These are phyloP conservation scores for Exophiala aquamarina DNA, from an alignment of 2,329 filamentous ascomycete species.

Conservation along the genomic window DNA sequence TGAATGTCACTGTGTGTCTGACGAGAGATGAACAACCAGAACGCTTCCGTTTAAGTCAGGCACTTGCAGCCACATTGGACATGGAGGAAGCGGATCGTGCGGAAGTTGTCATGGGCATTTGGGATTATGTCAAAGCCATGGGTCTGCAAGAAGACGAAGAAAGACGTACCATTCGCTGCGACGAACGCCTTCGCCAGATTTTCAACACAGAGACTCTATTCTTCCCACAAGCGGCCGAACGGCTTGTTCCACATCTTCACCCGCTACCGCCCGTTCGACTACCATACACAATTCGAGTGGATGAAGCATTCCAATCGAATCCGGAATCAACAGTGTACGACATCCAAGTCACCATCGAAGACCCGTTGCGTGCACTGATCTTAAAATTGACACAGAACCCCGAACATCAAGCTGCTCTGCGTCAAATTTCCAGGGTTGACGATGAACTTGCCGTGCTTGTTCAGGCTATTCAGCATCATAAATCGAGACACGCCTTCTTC, in stretches of 20 bases:
- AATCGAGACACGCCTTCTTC: constrained; percentile 89
- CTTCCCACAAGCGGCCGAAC: constrained; percentile 82
- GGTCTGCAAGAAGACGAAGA: constrained; percentile 92
- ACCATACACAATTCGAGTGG: constrained; percentile 89
- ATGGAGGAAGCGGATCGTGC: constrained; percentile 82
- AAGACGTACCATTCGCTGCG: constrained; percentile 87
- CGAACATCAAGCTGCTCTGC: constrained; percentile 68
- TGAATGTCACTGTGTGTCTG: constrained; percentile 87
- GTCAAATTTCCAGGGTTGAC: constrained; percentile 74
- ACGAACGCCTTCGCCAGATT: constrained; percentile 77
- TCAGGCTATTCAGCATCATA: constrained; percentile 78
- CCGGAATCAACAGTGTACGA: constrained; percentile 86
- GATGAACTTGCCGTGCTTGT: constrained; percentile 82
- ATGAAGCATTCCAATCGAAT: constrained; percentile 72
- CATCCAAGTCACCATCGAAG: constrained; percentile 78
- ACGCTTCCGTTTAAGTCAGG: constrained; percentile 74
- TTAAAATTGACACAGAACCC: constrained; percentile 67
- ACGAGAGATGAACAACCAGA: constrained; percentile 82
- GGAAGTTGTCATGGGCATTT: constrained; percentile 85
- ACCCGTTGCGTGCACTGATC: constrained; percentile 68
- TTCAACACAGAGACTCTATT: constrained; percentile 74
- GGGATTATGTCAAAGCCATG: constrained; percentile 89
- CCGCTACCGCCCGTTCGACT: constrained; percentile 80
- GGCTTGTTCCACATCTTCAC: constrained; percentile 74
- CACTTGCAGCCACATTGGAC: constrained; percentile 80